Evolutionary conservation across 371 early-diverging fungal species (phyloP).

Genomic region (Dichotomocladium elegans): DNA sequence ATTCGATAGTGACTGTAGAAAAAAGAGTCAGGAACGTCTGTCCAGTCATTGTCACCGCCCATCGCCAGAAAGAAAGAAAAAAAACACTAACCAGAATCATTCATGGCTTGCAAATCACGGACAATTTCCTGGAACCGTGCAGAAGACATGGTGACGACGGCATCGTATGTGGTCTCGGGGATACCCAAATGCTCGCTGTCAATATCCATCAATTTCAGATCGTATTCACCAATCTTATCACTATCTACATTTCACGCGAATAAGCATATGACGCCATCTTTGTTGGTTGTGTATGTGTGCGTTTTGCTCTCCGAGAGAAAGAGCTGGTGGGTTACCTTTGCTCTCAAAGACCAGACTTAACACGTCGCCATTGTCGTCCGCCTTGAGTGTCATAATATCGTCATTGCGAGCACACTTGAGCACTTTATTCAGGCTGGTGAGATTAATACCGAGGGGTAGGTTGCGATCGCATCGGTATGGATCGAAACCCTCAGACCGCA

Average conservation of each 20-base stretch:
- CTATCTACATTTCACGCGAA: constrained; percentile 56
- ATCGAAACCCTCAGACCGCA: constrained; percentile 89
- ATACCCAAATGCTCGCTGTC: constrained; percentile 95
- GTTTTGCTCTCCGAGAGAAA: no score
- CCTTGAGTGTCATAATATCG: constrained; percentile 88
- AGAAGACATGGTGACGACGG: constrained; percentile 84
- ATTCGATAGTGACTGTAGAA: constrained; percentile 75
- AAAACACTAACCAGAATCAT: constrained; percentile 73
- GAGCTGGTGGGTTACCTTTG: constrained; percentile 41
- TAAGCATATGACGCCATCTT: neutral
- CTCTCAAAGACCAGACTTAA: constrained; percentile 85
- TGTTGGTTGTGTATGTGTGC: no score
- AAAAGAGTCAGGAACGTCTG: neutral
- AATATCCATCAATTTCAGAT: constrained; percentile 96
- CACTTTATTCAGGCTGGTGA: constrained; percentile 86
- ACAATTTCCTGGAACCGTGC: constrained; percentile 91
- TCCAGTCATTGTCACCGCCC: no score
- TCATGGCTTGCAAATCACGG: constrained; percentile 81
- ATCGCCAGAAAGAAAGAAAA: constrained; percentile 6
- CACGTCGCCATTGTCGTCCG: constrained; percentile 84
- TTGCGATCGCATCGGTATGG: constrained; percentile 95
- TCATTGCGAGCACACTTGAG: constrained; percentile 93
- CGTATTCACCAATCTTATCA: constrained; percentile 89
- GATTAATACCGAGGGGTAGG: constrained; percentile 89
- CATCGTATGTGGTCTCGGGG: constrained; percentile 93